A percentile compares a stretch with the other conserved stretches of the same genome.
These are phyloP conservation scores for Alternaria sp. DNA, from an alignment of 2,329 filamentous ascomycete species.

Conservation along the genomic window DNA sequence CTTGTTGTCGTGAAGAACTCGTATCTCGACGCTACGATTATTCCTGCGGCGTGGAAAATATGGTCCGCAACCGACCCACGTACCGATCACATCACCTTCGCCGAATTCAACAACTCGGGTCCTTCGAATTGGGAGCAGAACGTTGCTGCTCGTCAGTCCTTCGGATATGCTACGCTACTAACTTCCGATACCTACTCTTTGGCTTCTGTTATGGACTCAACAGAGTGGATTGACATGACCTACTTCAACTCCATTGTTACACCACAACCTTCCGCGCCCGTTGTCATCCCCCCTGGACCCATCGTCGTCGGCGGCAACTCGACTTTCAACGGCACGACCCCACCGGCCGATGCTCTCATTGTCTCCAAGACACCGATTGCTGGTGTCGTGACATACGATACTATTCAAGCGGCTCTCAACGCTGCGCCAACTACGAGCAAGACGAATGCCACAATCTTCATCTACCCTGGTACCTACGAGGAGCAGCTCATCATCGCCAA, in stretches of 20 bases:
- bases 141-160: conserved; percentile 43
- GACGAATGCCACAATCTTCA: conserved; percentile 48
- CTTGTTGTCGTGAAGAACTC: conserved; percentile 58
- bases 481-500: conserved; percentile 50
- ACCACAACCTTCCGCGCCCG: conserved; percentile 28
- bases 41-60: conserved; percentile 61
- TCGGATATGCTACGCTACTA: conserved; percentile 43
- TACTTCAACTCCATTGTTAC: conserved; percentile 49
- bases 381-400: conserved; percentile 45
- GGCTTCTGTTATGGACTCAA: conserved; percentile 44
- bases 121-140: conserved; percentile 47
- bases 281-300: conserved; percentile 26
- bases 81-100: conserved; percentile 60
- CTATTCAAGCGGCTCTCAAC: conserved; percentile 47
- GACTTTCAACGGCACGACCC: conserved; percentile 41
- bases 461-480: conserved; percentile 50
- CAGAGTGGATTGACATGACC: conserved; percentile 49
- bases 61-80: conserved; percentile 59
- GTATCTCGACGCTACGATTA: conserved; percentile 60
- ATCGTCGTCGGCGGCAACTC: conserved; percentile 30
- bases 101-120: conserved; percentile 65
- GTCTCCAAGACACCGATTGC: conserved; percentile 48
- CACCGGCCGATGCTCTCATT: conserved; percentile 46
- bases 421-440: conserved; percentile 46
- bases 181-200: conserved; percentile 46